These are phyloP conservation scores for Kodamaea suecica DNA, from an alignment of 1,139 yeast species.

Conservation along the genomic window DNA sequence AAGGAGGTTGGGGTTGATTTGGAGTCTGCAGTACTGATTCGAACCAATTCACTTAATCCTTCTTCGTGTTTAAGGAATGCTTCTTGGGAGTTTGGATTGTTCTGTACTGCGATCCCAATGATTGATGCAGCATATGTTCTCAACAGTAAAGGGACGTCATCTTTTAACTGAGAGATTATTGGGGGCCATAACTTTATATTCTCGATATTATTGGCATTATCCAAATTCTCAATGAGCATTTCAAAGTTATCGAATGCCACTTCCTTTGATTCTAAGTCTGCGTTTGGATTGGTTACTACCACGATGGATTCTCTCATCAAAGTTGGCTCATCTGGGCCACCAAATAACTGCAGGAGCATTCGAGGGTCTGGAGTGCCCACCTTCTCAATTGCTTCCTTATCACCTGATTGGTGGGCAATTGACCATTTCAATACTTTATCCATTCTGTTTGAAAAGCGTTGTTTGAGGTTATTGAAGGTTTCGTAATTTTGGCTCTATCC, in stretches of 20 bases:
- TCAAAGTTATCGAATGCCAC: slow-evolving; percentile 89
- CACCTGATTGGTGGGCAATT: slow-evolving; percentile 70
- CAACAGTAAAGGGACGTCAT: slow-evolving; percentile 36
- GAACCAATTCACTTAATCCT: slow-evolving; percentile 42
- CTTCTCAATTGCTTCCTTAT: slow-evolving; percentile 57
- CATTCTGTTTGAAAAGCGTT: slow-evolving; percentile 45
- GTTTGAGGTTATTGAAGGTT: too few species aligned
- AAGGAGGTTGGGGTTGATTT: slow-evolving; percentile 32
- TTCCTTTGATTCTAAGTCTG: slow-evolving; percentile 58
- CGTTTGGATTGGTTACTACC: slow-evolving; percentile 62
- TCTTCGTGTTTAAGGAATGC: slow-evolving; percentile 52
- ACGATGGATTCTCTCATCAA: slow-evolving; percentile 73
- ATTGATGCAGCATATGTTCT: slow-evolving; percentile 65
- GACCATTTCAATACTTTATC: slow-evolving; percentile 93
- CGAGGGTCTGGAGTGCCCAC: slow-evolving; percentile 76
- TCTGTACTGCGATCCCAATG: slow-evolving; percentile 90
- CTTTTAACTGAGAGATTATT: slow-evolving; percentile 50
- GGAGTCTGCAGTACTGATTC: slow-evolving; percentile 1
- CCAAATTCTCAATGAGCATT: slow-evolving; percentile 89
- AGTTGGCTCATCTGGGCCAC: slow-evolving; percentile 82
- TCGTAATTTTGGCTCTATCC: too few species aligned
- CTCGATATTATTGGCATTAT: slow-evolving; percentile 90
- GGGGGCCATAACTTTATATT: slow-evolving; percentile 79
- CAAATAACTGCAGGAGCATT: slow-evolving; percentile 72
- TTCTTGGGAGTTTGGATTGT: slow-evolving; percentile 71